Percentiles rank a stretch among this genome's conserved stretches.
These are phyloP conservation scores for Serendipita sp. DNA, from an alignment of 768 basidiomycete species.

Conservation along the genomic window DNA sequence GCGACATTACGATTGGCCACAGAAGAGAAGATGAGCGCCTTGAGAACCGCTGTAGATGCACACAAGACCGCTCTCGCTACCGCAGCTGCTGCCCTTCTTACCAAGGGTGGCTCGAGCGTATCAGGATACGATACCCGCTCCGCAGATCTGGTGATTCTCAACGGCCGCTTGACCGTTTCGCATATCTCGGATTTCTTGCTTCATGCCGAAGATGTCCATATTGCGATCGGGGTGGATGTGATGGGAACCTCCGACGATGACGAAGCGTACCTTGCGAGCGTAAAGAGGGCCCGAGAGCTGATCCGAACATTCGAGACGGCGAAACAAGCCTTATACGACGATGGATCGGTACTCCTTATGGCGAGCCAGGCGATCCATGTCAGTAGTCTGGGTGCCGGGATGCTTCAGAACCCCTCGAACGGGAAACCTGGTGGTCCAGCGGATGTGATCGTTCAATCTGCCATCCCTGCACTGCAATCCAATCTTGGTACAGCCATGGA, in stretches of 20 bases:
- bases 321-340: slow-evolving; percentile 61
- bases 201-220: slow-evolving; percentile 51
- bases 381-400: slow-evolving; percentile 18
- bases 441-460: slow-evolving; percentile 31
- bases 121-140: slow-evolving; percentile 11
- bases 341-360: slow-evolving; percentile 42
- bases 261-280: slow-evolving; percentile 42
- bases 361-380: slow-evolving; percentile 29
- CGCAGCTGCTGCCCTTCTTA: background rate
- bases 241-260: slow-evolving; percentile 35
- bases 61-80: background rate
- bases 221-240: slow-evolving; percentile 70
- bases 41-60: background rate
- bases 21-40: background rate
- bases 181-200: slow-evolving; percentile 42
- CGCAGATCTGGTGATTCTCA: slow-evolving; percentile 12
- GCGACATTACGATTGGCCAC: background rate
- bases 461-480: slow-evolving; percentile 6
- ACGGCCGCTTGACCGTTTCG: slow-evolving; percentile 36
- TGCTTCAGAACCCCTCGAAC: slow-evolving; percentile 10
- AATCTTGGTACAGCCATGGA: background rate
- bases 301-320: slow-evolving; percentile 54
- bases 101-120: background rate
- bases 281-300: slow-evolving; percentile 50
- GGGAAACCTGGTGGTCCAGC: slow-evolving; percentile 3